Evolutionary conservation across 176 grass and related monocot species (phyloP).

Genomic region (Puya raimondii): DNA sequence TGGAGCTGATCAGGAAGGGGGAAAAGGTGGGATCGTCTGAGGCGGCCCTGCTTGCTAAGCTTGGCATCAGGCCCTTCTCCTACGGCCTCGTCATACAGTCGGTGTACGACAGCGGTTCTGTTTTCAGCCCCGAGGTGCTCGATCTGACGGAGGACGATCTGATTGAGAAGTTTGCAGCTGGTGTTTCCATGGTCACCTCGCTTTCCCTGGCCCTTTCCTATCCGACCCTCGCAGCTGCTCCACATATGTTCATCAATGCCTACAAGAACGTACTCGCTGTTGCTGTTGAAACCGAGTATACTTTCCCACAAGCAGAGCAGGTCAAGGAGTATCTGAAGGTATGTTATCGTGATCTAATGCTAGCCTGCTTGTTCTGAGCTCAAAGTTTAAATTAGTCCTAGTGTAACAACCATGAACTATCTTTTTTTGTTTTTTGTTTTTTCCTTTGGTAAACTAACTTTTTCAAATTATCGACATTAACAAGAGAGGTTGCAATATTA

Average conservation of each 20-base stretch:
- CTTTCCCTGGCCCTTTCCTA: slow-evolving; percentile 62
- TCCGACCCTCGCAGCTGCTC: slow-evolving; percentile 66
- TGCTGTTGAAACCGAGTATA: slow-evolving; percentile 71
- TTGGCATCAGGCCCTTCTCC: slow-evolving; percentile 73
- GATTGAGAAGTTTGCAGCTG: slow-evolving; percentile 44
- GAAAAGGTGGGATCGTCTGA: slow-evolving; percentile 82
- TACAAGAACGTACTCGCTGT: slow-evolving; percentile 88
- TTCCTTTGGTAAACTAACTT: background rate
- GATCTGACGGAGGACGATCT: slow-evolving; percentile 72
- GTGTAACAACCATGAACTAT: no score
- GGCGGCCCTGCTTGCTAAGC: slow-evolving; percentile 68
- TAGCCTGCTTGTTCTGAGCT: no score
- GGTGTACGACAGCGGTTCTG: slow-evolving; percentile 60
- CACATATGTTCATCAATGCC: slow-evolving; percentile 75
- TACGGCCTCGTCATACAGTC: slow-evolving; percentile 54
- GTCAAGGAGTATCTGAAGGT: slow-evolving; percentile 92
- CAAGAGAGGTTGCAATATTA: background rate
- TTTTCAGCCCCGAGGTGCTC: slow-evolving; percentile 80
- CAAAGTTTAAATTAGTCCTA: no score
- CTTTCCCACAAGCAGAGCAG: slow-evolving; percentile 61
- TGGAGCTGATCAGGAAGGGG: slow-evolving; percentile 75
- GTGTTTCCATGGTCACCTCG: slow-evolving; percentile 65
- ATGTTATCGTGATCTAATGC: slow-evolving; percentile 2
- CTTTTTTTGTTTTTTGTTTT: background rate
- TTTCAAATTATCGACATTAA: background rate